Base-by-base conservation (phyloP, 176 grass and related monocot species). In the Musa troglodytarum region DNA sequence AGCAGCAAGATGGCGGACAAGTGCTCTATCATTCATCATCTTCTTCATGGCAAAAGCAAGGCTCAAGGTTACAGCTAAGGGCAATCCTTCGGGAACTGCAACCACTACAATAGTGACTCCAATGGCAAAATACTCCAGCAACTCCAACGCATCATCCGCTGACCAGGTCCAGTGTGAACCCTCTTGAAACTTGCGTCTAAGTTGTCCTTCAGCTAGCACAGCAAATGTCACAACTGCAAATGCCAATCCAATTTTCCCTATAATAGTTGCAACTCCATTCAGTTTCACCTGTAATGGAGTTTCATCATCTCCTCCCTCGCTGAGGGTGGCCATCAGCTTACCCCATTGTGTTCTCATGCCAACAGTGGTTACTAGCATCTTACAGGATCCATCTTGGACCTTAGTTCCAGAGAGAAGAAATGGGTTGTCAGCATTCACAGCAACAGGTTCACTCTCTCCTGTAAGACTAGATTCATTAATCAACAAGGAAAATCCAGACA, bases 11-110 rank as follows among this genome's bases (percentile, higher is more conserved):
- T 97, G 87, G 23, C 93, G 78, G 28, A 97, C 90, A 2, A 97
- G 87, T 23, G 93, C 93, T 83, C 88, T 97, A 77, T 97, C 93
- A 58, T 97, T 93, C 93, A 97, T 97, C 93, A 97, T 97, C 81
- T 97, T 97, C 74, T 97, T 97, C 90, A 97, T 97, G 74, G 93
- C 93, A 66, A 97, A 97, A 58, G 90, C 93, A 81, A 97, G 89
- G 82, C 93, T 97, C 34, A 97, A 81, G 20, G 93, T 97, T 52
- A 97, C 93, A 0, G 93, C 93, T 6, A 97, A 86, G 0, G 93
- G 93, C n/a, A 97, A 68, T 9, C 93, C 93, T 81, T 97, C 93
- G 17, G 90, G 93, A 6, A 97, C 93, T 8, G 93, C 93, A 3
- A 97, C 93, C 2, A 97, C 90, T 11, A 93, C 94, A 57, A 98